These are phyloP conservation scores for Aspergillus ruber DNA, from an alignment of 2,329 filamentous ascomycete species.

Conservation along the genomic window DNA sequence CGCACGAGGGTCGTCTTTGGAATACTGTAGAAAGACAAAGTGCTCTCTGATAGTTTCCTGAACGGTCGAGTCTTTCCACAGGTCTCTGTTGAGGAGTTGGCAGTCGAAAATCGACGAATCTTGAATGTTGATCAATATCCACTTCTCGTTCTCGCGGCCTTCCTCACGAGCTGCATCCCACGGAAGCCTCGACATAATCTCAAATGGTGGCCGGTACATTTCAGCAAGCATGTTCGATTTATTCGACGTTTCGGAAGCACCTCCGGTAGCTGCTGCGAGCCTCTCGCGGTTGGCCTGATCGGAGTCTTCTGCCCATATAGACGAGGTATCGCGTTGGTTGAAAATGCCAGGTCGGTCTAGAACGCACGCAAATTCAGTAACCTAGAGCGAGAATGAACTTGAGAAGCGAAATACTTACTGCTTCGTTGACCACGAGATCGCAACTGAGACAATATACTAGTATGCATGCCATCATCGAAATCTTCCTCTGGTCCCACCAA, in stretches of 20 bases:
- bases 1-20: conserved; percentile 73
- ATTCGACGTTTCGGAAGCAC: conserved; percentile 57
- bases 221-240: conserved; percentile 79
- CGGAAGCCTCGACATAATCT: conserved; percentile 71
- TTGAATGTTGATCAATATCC: conserved; percentile 93
- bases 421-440: conserved; percentile 39
- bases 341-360: conserved; percentile 57
- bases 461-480: conserved; percentile 51
- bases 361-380: conserved; percentile 4
- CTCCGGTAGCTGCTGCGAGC: conserved; percentile 57
- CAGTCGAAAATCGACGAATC: conserved; percentile 91
- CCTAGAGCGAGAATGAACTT: conserved; percentile 3
- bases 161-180: conserved; percentile 80
- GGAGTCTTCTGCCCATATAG: conserved; percentile 53
- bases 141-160: conserved; percentile 84
- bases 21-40: conserved; percentile 93
- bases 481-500: conserved; percentile 67
- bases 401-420: conserved; percentile 20
- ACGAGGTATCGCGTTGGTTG: conserved; percentile 55
- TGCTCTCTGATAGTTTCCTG: conserved; percentile 78
- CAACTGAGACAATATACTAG: conserved; percentile 61
- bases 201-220: conserved; percentile 86
- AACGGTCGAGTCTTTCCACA: conserved; percentile 84
- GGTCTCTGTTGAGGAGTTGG: conserved; percentile 85
- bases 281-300: conserved; percentile 45